Base-by-base conservation (phyloP, 495 filamentous ascomycete genomes). In the Echria macrotheca region DNA sequence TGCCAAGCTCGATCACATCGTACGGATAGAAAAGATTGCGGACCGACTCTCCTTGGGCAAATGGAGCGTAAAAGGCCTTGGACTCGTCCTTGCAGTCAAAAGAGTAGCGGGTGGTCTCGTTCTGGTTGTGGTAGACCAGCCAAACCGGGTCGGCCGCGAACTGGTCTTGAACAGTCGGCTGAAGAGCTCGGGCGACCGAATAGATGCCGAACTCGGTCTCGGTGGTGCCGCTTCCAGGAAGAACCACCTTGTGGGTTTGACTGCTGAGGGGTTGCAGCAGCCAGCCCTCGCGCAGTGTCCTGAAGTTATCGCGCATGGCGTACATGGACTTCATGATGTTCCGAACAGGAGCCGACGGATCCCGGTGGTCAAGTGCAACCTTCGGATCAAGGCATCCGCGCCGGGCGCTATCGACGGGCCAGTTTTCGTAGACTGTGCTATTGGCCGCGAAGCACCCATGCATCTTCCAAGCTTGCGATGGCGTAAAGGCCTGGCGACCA, bases 371-470 rank as follows among this genome's bases (percentile, higher is more conserved):
- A 56, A 57, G 45, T 2, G 54, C 47, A 37, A 84, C 76, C 52
- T 82, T 84, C 76, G 83, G 80, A 60, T 87, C 83, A 2, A 79
- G 69, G 55, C 86, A 84, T 48, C 86, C 84, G 23, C 78, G 77
- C 12, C 74, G 74, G 40, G 80, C 73, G 0, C 57, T 53, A 5
- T 78, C 71, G 54, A 61, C 29, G 15, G 55, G 54, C 31, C 50
- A 61, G 32, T 40, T 44, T 26, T 48, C 42, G 42, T 51, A 61
- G 25, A 58, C 42, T 7, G 52, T 51, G 39, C 52, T 55, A 47
- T 50, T 87, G 76, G 36, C 80, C 48, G 53, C 47, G 26, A 81
- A 81, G 58, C 84, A 88, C 4, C 83, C 84, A 53, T 88, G 84
- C 3, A 74, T 69, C 50, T 79, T 78, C 84, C 84, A 88, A 0